Conservation (phyloP, 495 filamentous ascomycete genomes). For the Podospora bellae-mahoneyi region DNA sequence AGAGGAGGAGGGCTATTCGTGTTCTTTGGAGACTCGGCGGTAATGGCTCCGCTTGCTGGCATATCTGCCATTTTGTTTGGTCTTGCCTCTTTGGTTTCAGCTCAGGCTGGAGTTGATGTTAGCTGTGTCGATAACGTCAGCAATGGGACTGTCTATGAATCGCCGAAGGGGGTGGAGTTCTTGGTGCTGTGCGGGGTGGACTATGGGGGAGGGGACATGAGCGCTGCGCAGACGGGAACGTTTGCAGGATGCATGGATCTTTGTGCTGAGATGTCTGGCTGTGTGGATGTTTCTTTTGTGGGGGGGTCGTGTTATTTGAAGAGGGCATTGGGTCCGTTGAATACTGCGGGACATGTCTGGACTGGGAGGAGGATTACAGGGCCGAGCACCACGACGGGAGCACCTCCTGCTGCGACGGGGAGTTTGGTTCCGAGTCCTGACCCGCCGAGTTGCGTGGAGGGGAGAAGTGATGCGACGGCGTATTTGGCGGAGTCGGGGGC, state of each 20-base stretch:
- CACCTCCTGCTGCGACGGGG: background rate
- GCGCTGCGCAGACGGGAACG: background rate
- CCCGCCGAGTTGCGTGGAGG: background rate
- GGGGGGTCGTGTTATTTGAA: slow-evolving; percentile 13
- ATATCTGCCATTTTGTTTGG: background rate
- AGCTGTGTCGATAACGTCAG: background rate
- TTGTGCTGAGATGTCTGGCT: slow-evolving; percentile 2
- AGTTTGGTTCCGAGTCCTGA: background rate
- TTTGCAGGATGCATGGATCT: slow-evolving; percentile 14
- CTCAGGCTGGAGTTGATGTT: background rate
- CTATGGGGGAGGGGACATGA: slow-evolving; percentile 7
- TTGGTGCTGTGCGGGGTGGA: slow-evolving; percentile 8
- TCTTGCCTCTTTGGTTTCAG: background rate
- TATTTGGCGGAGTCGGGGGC: background rate
- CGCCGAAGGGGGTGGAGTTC: slow-evolving; percentile 6
- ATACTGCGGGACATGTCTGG: background rate
- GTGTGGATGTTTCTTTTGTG: slow-evolving; percentile 13
- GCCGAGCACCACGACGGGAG: background rate
- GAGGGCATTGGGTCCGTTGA: background rate
- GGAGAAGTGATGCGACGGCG: background rate
- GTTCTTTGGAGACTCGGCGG: background rate
- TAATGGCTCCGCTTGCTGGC: background rate
- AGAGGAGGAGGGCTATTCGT: background rate
- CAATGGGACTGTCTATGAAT: slow-evolving; percentile 4
- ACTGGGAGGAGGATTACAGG: background rate